These are phyloP conservation scores for Hemileia vastatrix DNA, from an alignment of 1,284 basidiomycete species.

Conservation along the genomic window DNA sequence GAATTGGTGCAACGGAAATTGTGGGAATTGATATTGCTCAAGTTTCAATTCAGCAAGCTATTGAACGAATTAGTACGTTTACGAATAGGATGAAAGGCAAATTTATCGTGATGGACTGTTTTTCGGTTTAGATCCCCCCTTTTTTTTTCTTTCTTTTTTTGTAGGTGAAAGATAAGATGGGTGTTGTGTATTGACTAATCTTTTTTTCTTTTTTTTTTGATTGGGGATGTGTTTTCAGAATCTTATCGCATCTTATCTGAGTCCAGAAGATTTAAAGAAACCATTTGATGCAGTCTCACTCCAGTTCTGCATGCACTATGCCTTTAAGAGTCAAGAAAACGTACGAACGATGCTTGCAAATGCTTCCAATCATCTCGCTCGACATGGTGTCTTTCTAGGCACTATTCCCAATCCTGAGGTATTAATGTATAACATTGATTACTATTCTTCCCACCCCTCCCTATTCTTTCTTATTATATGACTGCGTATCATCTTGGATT, in stretches of 20 bases:
- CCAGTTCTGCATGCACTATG: constrained; percentile 99
- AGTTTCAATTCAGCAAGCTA: constrained; percentile 83
- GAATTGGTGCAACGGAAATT: constrained; percentile 69
- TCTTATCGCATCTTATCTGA: constrained; percentile 60
- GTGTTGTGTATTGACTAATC: neutral
- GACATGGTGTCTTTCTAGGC: constrained; percentile 81
- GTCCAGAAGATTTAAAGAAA: constrained; percentile 51
- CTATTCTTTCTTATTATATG: constrained; percentile 19
- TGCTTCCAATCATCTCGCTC: constrained; percentile 66
- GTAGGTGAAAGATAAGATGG: neutral
- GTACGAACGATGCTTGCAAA: constrained; percentile 88
- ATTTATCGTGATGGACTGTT: constrained; percentile 85
- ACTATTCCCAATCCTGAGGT: constrained; percentile 81
- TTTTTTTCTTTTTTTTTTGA: neutral
- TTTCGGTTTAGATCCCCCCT: constrained; percentile 49
- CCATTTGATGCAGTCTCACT: constrained; percentile 89
- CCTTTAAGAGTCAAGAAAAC: constrained; percentile 79
- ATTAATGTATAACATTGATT: constrained; percentile 56
- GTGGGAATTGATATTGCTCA: constrained; percentile 82
- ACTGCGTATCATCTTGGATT: neutral
- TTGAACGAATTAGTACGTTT: constrained; percentile 54
- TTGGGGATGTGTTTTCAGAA: constrained; percentile 43
- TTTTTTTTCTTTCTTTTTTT: neutral
- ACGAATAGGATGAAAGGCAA: constrained; percentile 55
- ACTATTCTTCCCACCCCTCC: neutral